A percentile compares a stretch with the other conserved stretches of the same genome.
These are phyloP conservation scores for Leucoagaricus sp. DNA, from an alignment of 1,284 basidiomycete species.

Conservation along the genomic window DNA sequence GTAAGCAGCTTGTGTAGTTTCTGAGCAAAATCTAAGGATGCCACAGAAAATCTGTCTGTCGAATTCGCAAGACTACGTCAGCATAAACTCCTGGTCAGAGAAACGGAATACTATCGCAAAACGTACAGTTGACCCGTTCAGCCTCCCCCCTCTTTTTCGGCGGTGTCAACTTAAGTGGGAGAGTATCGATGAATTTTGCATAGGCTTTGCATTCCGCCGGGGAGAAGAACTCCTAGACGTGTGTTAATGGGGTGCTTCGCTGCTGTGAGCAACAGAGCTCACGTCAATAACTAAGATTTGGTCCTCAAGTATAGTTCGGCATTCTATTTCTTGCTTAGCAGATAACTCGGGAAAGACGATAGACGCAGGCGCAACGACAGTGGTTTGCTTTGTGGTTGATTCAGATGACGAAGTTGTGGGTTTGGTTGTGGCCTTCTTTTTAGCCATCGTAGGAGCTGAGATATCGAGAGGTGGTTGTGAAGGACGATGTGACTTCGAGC, in stretches of 20 bases:
- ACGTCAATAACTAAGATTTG: constrained; percentile 70
- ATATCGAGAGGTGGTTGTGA: too few species aligned
- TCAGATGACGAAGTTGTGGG: neutral
- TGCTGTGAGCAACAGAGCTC: constrained; percentile 22
- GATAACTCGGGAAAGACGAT: constrained; percentile 34
- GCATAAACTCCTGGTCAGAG: too few species aligned
- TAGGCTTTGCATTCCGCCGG: constrained; percentile 63
- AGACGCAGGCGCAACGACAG: constrained; percentile 6
- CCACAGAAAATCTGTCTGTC: constrained; percentile 67
- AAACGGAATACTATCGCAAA: neutral
- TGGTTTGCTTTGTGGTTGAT: neutral
- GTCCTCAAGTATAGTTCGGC: constrained; percentile 53
- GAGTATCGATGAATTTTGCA: constrained; percentile 62
- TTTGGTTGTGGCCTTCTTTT: constrained; percentile 22
- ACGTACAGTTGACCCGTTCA: constrained; percentile 67
- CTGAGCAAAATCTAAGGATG: constrained; percentile 62
- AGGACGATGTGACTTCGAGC: too few species aligned
- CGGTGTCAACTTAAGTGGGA: constrained; percentile 68
- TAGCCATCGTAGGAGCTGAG: constrained; percentile 26
- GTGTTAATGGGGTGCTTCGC: neutral
- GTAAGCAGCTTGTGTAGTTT: constrained; percentile 50
- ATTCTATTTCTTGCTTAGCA: constrained; percentile 46
- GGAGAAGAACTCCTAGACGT: constrained; percentile 54
- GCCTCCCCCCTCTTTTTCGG: constrained; percentile 79
- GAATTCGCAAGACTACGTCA: too few species aligned